Base-by-base conservation (phyloP, 225 moss, liverwort and hornwort species). In the Straminergon stramineum region DNA sequence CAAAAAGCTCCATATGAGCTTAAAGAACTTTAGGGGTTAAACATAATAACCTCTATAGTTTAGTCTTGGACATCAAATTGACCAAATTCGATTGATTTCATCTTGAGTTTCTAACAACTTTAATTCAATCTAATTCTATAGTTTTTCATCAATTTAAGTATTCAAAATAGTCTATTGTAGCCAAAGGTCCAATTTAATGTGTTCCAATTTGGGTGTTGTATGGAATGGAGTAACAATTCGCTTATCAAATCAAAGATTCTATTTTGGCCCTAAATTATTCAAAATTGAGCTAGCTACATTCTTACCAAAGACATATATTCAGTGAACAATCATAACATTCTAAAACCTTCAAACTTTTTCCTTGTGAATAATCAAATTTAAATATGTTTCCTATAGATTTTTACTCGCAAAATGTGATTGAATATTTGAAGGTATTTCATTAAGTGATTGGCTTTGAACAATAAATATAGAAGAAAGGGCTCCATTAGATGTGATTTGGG, bases 131-230 rank as follows among this genome's bases (percentile, higher is more conserved):
- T 43, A 8, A 21, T 27, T 73, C 1, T 27, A 9, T 27, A 39
- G 8, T 27, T 43, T 24, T 5, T 22, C 8, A 41, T 43, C 5
- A 24, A 43, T 73, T 9, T 73, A 41, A 26, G 4, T 74, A 2
- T 18, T 74, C 16, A 74, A 30, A 17, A 30, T 6, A 45, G 17
- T 74, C 6, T 74, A 30, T 26, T 75, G 4, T 48, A 18, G 19
- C 31, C 7, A 75, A 11, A 17, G 11, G 31, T 75, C 11, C 0
- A 75, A 45, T 28, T 45, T 17, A 28, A 0, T 28, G 2, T 10
- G 3, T 5, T 3, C 28, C 3, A 74, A 28, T 48, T 75, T 75
- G 11, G 4, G 30, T 48, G 11, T 0, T 48, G 11, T 0, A 0
- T 27, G 4, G 17, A 48, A 30, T 48, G 17, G 30, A 30, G 6